A percentile compares a stretch with the other conserved stretches of the same genome.
phyloP scores from a whole-genome alignment of 768 basidiomycete genomes.

The Leccinum boreale region DNA sequence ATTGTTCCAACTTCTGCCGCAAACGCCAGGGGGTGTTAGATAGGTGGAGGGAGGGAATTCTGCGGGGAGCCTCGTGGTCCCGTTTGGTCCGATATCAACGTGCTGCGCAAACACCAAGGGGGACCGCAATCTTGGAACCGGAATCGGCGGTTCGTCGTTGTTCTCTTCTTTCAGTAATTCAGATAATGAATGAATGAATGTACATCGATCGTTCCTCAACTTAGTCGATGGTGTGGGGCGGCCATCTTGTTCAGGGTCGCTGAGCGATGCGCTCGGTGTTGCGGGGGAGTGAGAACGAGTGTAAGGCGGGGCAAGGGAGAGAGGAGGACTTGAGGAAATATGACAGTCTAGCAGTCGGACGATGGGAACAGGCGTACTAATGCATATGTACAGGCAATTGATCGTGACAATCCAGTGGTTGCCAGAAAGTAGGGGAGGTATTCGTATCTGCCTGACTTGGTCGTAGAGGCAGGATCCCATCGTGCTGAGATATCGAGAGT shows the following conservation, averaged over 20 bases:
- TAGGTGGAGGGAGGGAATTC: neutral
- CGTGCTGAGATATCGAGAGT: too few species aligned
- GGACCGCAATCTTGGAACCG: neutral
- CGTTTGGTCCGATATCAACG: slow-evolving; percentile 1
- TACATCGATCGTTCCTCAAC: neutral
- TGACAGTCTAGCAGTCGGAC: too few species aligned
- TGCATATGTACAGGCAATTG: too few species aligned
- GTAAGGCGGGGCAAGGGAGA: too few species aligned
- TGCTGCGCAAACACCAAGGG: slow-evolving; percentile 1
- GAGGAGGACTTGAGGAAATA: too few species aligned
- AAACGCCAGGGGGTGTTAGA: neutral
- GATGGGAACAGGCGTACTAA: too few species aligned
- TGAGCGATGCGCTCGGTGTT: neutral
- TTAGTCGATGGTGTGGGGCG: too few species aligned
- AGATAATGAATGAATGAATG: neutral
- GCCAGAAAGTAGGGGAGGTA: too few species aligned
- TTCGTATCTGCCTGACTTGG: too few species aligned
- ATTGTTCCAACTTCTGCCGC: neutral
- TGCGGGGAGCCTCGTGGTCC: slow-evolving; percentile 17
- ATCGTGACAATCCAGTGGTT: too few species aligned
- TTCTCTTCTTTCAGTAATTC: neutral
- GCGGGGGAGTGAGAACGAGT: too few species aligned
- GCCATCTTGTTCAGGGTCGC: neutral
- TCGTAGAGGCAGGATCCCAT: too few species aligned
- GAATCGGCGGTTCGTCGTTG: neutral